Evolutionary conservation across 2,329 filamentous ascomycete genomes (phyloP), one percentile per base, ranked within the genome.

Genomic region (Cladobotryum protrusum): DNA sequence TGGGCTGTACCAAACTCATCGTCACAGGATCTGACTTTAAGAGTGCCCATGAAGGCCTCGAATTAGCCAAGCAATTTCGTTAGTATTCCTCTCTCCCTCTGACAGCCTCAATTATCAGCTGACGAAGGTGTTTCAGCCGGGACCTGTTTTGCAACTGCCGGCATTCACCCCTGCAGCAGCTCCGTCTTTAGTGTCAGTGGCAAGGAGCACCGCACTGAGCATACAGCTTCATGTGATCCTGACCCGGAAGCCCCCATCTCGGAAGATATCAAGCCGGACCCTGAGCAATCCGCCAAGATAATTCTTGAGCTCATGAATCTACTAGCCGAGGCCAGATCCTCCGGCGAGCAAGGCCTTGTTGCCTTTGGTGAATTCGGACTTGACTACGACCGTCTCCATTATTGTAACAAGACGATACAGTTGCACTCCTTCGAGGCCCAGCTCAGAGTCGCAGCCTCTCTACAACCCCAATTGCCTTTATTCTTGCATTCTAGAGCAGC

Each of bases 351-450:
- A 37, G 56, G 58, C 35, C 76, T 87, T 37, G 84, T 89, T 1
- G 92, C 93, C 6, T 90, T 96, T 65, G 93, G 93, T 44, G 93
- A 99, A 69, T 89, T 99, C 54, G 93, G 93, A 2, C 84, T 99
- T 4, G 93, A 99, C 70, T 99, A 97, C 64, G 93, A 99, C 70
- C 83, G 93, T 2, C 73, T 99, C 34, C 87, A 89, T 60, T 85
- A 91, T 61, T 90, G 87, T 62, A 81, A 85, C 36, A 87, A 85
- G 61, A 83, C 85, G 19, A 79, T 85, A 14, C 93, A 99, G 67
- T 74, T 91, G 29, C 85, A 89, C 62, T 90, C 89, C 53, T 99
- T 99, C 65, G 82, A 84, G 39, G 79, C 80, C 6, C 93, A 99
- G 66, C 78, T 97, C 4, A 79, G 86, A 50, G 75, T 97, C 3